Conservation (phyloP, 1,284 basidiomycete species). For the Butyriboletus pseudospeciosus region DNA sequence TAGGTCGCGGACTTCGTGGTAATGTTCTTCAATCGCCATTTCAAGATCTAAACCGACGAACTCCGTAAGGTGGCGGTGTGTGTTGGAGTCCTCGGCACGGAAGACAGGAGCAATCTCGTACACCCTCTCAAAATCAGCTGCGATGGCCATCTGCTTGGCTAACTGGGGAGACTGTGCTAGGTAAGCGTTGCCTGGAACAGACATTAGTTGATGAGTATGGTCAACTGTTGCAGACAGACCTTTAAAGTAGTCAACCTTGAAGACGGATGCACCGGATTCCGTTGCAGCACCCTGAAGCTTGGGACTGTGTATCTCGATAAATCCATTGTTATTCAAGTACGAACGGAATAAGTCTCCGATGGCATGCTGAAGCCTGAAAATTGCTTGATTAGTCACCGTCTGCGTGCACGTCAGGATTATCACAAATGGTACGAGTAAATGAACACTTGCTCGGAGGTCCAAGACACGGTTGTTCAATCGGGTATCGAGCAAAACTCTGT, state of each 20-base stretch:
- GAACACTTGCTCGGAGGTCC: constrained; percentile 74
- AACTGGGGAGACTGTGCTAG: constrained; percentile 97
- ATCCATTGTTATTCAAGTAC: constrained; percentile 72
- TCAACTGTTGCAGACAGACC: constrained; percentile 42
- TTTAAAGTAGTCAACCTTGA: constrained; percentile 99
- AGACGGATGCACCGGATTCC: constrained; percentile 94
- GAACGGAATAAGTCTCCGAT: constrained; percentile 89
- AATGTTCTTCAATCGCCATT: constrained; percentile 98
- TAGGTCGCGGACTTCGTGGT: constrained; percentile 91
- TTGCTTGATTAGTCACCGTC: constrained; percentile 95
- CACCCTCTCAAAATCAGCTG: constrained; percentile 96
- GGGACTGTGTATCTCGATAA: constrained; percentile 95
- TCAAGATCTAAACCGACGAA: constrained; percentile 99
- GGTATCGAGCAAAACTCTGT: constrained; percentile 82
- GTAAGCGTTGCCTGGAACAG: constrained; percentile 69
- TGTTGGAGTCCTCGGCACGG: constrained; percentile 97
- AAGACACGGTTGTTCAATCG: constrained; percentile 94
- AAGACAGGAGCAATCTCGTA: constrained; percentile 98
- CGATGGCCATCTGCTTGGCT: constrained; percentile 99
- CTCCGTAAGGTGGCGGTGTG: constrained; percentile 97
- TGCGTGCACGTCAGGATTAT: constrained; percentile 32
- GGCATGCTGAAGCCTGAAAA: constrained; percentile 89
- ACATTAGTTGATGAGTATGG: constrained; percentile 5
- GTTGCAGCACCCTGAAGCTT: constrained; percentile 98
- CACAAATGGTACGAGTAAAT: not conserved